Conservation (phyloP, 345 rosid genomes). For the Schrenkiella parvula region DNA sequence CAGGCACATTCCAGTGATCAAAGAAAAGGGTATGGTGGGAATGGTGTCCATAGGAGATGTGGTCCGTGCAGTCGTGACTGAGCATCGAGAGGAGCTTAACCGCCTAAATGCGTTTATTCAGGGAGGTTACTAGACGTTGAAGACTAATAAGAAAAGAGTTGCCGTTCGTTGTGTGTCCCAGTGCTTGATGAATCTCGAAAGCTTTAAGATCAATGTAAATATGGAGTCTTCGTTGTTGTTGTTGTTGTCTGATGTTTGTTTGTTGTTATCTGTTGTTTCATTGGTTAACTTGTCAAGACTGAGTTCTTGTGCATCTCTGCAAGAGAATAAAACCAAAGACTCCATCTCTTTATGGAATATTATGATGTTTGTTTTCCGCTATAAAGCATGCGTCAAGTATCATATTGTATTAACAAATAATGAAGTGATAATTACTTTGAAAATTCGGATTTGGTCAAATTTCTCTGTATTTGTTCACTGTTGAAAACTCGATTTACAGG, state of each 20-base stretch:
- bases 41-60: conserved; percentile 99
- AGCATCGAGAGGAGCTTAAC: conserved; percentile 87
- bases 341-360: conserved; percentile 3
- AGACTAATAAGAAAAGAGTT: conserved; percentile 3
- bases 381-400: background rate
- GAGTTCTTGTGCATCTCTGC: conserved; percentile 19
- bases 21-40: conserved; percentile 78
- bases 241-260: conserved; percentile 19
- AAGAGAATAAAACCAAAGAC: conserved; percentile 29
- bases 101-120: conserved; percentile 89
- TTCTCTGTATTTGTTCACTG: background rate
- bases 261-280: conserved; percentile 1
- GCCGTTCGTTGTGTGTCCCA: background rate
- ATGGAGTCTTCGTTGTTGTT: conserved; percentile 11
- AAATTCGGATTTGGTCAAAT: background rate
- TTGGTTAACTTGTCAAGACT: conserved; percentile 16
- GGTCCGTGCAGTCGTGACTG: conserved; percentile 94
- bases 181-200: conserved; percentile 14
- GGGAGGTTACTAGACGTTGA: conserved; percentile 77
- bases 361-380: conserved; percentile 11
- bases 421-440: background rate
- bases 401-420: background rate
- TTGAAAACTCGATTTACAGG: no score
- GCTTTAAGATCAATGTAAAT: conserved; percentile 14
- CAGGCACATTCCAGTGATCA: conserved; percentile 91